Percentiles rank a stretch among this genome's conserved stretches.
Conservation (phyloP, 78 protist genomes). For the Tieghemostelium lacteum region DNA sequence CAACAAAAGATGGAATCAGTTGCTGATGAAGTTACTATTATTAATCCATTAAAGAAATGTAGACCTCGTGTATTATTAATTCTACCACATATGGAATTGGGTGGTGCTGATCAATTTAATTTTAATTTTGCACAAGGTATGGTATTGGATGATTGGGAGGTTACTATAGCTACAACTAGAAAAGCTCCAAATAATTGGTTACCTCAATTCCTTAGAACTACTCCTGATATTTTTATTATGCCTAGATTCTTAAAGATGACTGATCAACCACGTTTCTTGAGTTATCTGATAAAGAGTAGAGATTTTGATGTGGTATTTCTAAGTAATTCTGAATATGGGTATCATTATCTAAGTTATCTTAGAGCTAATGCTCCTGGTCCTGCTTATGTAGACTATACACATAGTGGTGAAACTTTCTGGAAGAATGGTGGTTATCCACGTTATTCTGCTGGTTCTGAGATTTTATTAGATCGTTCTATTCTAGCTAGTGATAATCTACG, state of each 20-base stretch:
- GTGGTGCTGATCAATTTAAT: slow-evolving; percentile 81
- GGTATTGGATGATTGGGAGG: slow-evolving; percentile 74
- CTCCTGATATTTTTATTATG: slow-evolving; percentile 72
- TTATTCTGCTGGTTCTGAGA: slow-evolving; percentile 46
- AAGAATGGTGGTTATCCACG: slow-evolving; percentile 73
- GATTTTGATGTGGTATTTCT: slow-evolving; percentile 45
- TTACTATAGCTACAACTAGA: slow-evolving; percentile 39
- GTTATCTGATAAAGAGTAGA: slow-evolving; percentile 33
- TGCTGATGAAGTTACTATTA: slow-evolving; percentile 4
- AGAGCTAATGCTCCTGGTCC: slow-evolving; percentile 76
- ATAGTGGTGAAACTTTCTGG: slow-evolving; percentile 59
- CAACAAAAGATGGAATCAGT: slow-evolving; percentile 72
- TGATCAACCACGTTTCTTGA: slow-evolving; percentile 56
- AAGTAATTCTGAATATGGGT: slow-evolving; percentile 32
- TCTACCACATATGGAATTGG: slow-evolving; percentile 62
- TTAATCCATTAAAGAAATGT: slow-evolving; percentile 34
- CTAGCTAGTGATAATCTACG: slow-evolving; percentile 57
- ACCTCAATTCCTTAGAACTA: slow-evolving; percentile 41
- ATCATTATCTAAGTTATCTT: slow-evolving; percentile 41
- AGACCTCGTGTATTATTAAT: slow-evolving; percentile 43
- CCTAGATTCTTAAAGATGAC: slow-evolving; percentile 36
- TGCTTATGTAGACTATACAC: slow-evolving; percentile 64
- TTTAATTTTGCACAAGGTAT: slow-evolving; percentile 65
- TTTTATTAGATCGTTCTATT: slow-evolving; percentile 34
- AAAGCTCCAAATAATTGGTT: slow-evolving; percentile 44